These are phyloP conservation scores for Leucocoprinus gongylophorus DNA, from an alignment of 1,284 basidiomycete species.

Conservation along the genomic window DNA sequence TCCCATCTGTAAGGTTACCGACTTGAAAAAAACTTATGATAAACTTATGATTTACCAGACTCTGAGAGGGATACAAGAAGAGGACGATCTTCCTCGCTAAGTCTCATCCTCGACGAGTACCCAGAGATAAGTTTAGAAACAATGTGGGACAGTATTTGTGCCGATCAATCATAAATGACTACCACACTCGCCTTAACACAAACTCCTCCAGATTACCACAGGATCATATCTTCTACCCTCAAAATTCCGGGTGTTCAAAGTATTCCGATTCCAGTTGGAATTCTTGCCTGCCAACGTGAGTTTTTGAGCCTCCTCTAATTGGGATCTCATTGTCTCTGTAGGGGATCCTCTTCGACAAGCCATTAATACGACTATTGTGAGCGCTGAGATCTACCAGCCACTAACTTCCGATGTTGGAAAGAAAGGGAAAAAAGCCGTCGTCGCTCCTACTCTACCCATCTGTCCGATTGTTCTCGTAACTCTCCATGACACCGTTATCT, in stretches of 20 bases:
- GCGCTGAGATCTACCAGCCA: conserved; percentile 35
- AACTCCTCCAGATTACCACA: conserved; percentile 53
- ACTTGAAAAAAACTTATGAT: background rate
- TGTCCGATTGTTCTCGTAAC: conserved; percentile 56
- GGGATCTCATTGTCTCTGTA: conserved; percentile 23
- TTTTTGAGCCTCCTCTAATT: conserved; percentile 13
- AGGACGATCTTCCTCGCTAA: conserved; percentile 7
- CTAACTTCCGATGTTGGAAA: conserved; percentile 35
- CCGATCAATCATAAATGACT: conserved; percentile 15
- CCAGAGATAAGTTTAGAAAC: background rate
- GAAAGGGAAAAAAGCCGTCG: conserved; percentile 49
- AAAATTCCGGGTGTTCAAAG: conserved; percentile 43
- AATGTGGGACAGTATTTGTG: background rate
- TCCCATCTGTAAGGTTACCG: conserved; percentile 4
- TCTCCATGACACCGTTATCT: conserved; percentile 78
- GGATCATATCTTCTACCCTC: conserved; percentile 52
- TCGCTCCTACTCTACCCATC: conserved; percentile 36
- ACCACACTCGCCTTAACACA: conserved; percentile 34
- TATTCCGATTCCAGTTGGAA: conserved; percentile 57
- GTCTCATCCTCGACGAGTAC: background rate
- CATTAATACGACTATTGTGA: conserved; percentile 49
- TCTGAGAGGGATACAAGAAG: conserved; percentile 1
- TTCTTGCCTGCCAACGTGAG: conserved; percentile 67
- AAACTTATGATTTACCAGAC: conserved; percentile 9
- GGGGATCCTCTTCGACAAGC: conserved; percentile 60